A percentile compares a stretch with the other conserved stretches of the same genome.
Conservation (phyloP, 192 early-diverging fungal genomes). For the Geranomyces variabilis region DNA sequence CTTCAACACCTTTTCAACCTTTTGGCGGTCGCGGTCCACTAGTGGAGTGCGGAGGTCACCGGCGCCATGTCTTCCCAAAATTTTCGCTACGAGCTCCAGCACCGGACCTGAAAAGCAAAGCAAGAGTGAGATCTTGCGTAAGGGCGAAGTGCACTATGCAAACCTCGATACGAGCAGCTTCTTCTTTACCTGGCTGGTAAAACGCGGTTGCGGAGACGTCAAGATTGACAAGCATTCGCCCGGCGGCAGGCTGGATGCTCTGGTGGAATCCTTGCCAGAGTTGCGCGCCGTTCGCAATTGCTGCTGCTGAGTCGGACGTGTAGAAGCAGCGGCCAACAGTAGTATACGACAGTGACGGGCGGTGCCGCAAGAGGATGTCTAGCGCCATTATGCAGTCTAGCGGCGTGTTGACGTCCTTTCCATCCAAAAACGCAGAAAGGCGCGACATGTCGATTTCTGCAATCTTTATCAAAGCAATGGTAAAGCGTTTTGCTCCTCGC, state of each 20-base stretch:
- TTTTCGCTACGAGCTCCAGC: slow-evolving; percentile 68
- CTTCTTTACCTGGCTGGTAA: slow-evolving; percentile 48
- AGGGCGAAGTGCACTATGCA: not conserved
- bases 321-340: slow-evolving; percentile 91
- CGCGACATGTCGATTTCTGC: slow-evolving; percentile 66
- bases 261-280: slow-evolving; percentile 95
- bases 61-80: slow-evolving; percentile 59
- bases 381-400: slow-evolving; percentile 55
- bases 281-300: slow-evolving; percentile 77
- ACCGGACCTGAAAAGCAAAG: slow-evolving; percentile 51
- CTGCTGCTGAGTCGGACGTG: slow-evolving; percentile 63
- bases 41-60: slow-evolving; percentile 50
- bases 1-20: slow-evolving; percentile 51
- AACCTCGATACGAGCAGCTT: not conserved
- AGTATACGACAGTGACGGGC: slow-evolving; percentile 76
- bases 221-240: slow-evolving; percentile 62
- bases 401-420: slow-evolving; percentile 50
- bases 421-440: slow-evolving; percentile 50
- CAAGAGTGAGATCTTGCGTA: not conserved
- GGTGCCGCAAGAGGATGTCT: slow-evolving; percentile 83
- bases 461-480: slow-evolving; percentile 66
- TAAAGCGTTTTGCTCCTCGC: slow-evolving; percentile 60
- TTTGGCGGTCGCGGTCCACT: slow-evolving; percentile 52
- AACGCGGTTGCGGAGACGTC: slow-evolving; percentile 67
- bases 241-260: slow-evolving; percentile 76